Conservation (phyloP, 2,329 filamentous ascomycete genomes). For the Aspergillus carbonarius region DNA sequence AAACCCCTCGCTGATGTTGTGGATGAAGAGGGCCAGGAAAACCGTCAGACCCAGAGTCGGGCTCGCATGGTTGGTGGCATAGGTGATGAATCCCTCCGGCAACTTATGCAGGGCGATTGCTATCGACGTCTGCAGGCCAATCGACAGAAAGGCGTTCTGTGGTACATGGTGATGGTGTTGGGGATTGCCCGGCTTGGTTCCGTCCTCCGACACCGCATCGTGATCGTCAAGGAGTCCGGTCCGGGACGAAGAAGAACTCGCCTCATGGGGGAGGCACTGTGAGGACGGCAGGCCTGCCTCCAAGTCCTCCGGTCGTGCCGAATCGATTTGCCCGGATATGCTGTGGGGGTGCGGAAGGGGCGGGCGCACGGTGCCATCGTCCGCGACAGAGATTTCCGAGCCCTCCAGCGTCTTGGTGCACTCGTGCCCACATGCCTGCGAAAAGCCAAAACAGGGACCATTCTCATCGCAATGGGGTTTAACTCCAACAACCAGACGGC, state of each 20-base stretch:
- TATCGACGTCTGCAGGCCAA: constrained; percentile 92
- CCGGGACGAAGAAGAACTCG: constrained; percentile 16
- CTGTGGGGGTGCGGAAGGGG: constrained; percentile 17
- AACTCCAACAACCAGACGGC: constrained; percentile 50
- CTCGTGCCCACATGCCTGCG: constrained; percentile 60
- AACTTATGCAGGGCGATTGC: constrained; percentile 97
- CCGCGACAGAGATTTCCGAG: constrained; percentile 9
- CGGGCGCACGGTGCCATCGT: constrained; percentile 18
- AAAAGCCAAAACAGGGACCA: constrained; percentile 62
- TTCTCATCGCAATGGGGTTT: constrained; percentile 56
- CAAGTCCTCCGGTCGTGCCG: constrained; percentile 10
- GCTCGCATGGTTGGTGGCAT: constrained; percentile 95
- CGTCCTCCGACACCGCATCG: neutral
- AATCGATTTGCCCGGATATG: constrained; percentile 17
- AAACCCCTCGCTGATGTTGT: constrained; percentile 98
- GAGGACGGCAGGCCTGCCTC: constrained; percentile 9
- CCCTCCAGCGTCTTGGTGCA: constrained; percentile 53
- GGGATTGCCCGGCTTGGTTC: constrained; percentile 1
- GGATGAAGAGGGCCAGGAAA: constrained; percentile 93
- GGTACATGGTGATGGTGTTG: constrained; percentile 91
- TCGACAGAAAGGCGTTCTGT: constrained; percentile 86
- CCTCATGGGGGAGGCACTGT: neutral
- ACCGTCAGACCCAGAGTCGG: constrained; percentile 84
- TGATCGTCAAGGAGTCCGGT: constrained; percentile 10
- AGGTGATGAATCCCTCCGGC: constrained; percentile 83